Evolutionary conservation across 2,329 filamentous ascomycete genomes (phyloP).

Genomic region (Zymoseptoria crescenta): DNA sequence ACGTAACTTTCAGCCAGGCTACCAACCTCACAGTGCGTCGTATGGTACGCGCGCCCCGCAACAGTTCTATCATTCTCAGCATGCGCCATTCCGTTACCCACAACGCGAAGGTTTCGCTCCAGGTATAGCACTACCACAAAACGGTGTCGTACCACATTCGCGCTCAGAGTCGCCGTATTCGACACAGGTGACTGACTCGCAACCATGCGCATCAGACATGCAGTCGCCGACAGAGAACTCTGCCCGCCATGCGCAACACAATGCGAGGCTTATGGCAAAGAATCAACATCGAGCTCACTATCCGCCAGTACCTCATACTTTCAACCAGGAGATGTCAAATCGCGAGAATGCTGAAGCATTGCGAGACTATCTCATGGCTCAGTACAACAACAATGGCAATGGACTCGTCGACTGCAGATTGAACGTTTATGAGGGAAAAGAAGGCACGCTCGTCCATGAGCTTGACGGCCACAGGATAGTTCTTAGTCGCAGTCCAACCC

Average conservation of each 20-base stretch:
- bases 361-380: conserved; percentile 22
- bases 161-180: conserved; percentile 22
- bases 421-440: conserved; percentile 21
- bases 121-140: conserved; percentile 8
- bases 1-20: conserved; percentile 9
- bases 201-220: conserved; percentile 11
- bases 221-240: conserved; percentile 15
- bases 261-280: not conserved
- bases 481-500: conserved; percentile 23
- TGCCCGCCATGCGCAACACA: conserved; percentile 3
- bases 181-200: conserved; percentile 5
- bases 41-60: conserved; percentile 6
- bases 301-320: conserved; percentile 13
- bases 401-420: conserved; percentile 27
- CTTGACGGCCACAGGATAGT: conserved; percentile 27
- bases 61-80: conserved; percentile 4
- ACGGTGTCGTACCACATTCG: conserved; percentile 15
- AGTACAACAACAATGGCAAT: conserved; percentile 21
- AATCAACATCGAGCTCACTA: conserved; percentile 6
- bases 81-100: conserved; percentile 21
- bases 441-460: not conserved
- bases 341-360: conserved; percentile 26
- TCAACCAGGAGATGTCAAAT: conserved; percentile 15
- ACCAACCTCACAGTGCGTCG: too few species aligned
- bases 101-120: conserved; percentile 19